Base-by-base conservation (phyloP, 345 rosid species). In the Chamaenerion angustifolium region DNA sequence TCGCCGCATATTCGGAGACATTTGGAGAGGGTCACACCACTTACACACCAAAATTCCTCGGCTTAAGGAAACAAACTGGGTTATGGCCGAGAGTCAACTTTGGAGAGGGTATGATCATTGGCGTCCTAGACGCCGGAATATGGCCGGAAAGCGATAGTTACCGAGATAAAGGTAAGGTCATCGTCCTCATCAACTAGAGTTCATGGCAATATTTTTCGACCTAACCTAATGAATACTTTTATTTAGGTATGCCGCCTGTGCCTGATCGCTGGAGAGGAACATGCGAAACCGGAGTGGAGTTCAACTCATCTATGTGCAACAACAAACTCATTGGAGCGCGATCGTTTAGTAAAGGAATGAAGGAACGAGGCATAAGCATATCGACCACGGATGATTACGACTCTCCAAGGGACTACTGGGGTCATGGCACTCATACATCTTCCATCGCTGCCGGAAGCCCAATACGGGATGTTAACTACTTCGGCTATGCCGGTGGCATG, bases 141-240 rank as follows among this genome's bases (percentile, higher is more conserved):
- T 73, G 76, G 77, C 76, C 76, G 0, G 85, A 76, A 55, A 76
- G 79, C 15, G 56, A 71, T 43, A 79, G 76, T 54, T 76, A 73
- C 61, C 52, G 52, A 3, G 76, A 66, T 40, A 42, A 60, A 4
- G 62, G 37, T 31, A 31, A 5, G 1, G 37, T 5, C n/a, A n/a
- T n/a, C n/a, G n/a, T n/a, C n/a, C n/a, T n/a, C n/a, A n/a, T n/a
- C n/a, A n/a, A n/a, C n/a, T n/a, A n/a, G n/a, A n/a, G n/a, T n/a
- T n/a, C n/a, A n/a, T n/a, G n/a, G n/a, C n/a, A n/a, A n/a, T n/a
- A n/a, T n/a, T n/a, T n/a, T n/a, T n/a, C n/a, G n/a, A n/a, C n/a
- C n/a, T n/a, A n/a, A n/a, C n/a, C n/a, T n/a, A n/a, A n/a, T n/a
- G n/a, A n/a, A n/a, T n/a, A n/a, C n/a, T n/a, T n/a, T n/a, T n/a